phyloP scores from a whole-genome alignment of 163 green algal genomes.

The Dunaliella salina region DNA sequence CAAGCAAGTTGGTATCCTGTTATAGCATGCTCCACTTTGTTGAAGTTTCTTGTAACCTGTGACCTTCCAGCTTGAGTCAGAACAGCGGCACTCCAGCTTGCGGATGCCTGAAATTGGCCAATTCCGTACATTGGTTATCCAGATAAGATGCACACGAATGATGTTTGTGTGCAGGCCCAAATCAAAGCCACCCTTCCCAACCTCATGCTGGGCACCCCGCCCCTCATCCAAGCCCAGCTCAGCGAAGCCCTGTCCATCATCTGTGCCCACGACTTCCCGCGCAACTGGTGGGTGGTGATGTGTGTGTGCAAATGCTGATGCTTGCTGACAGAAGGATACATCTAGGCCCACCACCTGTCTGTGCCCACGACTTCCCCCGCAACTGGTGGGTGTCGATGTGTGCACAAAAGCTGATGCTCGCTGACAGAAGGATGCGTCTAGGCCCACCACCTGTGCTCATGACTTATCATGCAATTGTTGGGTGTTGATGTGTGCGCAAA shows the following conservation, averaged over 20 bases:
- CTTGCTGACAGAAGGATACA: too few species aligned
- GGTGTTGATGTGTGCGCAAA: not conserved
- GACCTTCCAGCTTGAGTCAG: too few species aligned
- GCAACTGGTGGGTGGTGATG: constrained; percentile 47
- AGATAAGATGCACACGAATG: too few species aligned
- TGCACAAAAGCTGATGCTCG: constrained; percentile 7
- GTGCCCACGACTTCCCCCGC: constrained; percentile 82
- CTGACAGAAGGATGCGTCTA: too few species aligned
- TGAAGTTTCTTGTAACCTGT: too few species aligned
- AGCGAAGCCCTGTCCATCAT: constrained; percentile 92
- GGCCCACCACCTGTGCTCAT: constrained; percentile 76
- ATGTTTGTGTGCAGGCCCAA: constrained; percentile 77
- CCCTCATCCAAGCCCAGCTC: constrained; percentile 72
- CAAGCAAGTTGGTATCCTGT: too few species aligned
- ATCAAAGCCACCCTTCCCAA: constrained; percentile 82
- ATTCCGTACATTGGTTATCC: too few species aligned
- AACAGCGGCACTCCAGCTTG: too few species aligned
- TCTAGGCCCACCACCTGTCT: constrained; percentile 90
- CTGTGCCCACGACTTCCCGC: constrained; percentile 85
- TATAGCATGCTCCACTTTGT: too few species aligned
- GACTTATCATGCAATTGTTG: constrained; percentile 75
- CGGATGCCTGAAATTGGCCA: too few species aligned
- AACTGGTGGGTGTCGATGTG: not conserved
- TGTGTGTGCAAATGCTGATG: not conserved
- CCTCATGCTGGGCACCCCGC: constrained; percentile 82